Evolutionary conservation across 1,139 yeast genomes (phyloP), one percentile per base, ranked within the genome.

Genomic region (Blastobotrys serpentis): DNA sequence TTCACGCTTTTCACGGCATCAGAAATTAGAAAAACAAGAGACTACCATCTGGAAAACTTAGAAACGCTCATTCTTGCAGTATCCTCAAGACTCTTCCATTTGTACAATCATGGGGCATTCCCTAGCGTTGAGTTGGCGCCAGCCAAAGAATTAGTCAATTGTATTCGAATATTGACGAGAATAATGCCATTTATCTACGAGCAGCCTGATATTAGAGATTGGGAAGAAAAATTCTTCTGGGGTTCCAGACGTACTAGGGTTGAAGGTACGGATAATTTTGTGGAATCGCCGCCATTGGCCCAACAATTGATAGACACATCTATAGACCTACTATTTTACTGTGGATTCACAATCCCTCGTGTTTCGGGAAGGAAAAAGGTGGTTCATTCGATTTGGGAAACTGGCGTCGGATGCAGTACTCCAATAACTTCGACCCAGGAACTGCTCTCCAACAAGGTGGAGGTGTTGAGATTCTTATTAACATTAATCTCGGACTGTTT

Each of bases 141-240:
- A 2, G 65, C 64, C 4, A 61, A 59, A 33, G 68, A 68, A 54
- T 60, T 70, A 17, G 66, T 86, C 39, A 84, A 82, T 54, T 82
- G 89, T 57, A 61, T 84, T 11, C 74, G 96, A 30, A 66, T 85
- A 6, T 65, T 90, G 42, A 80, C 89, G 1, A 76, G 81, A 49
- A 49, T 86, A 2, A 55, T 86, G 14, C 97, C 97, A 0, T 77
- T 80, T 50, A 60, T 85, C 10, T 86, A 77, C 59, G 96, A 72
- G 50, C 55, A 46, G 23, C 68, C 69, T 1, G 71, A 68, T 16
- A 68, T 73, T 49, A 56, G 55, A 1, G 57, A 56, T 4, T 67
- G 70, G 54, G 72, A 70, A 49, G 60, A 65, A 33, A 60, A 64
- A 23, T 55, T 76, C 7, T 77, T 78, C 53, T 79, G 84, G 84